A percentile compares a stretch with the other conserved stretches of the same genome.
Evolutionary conservation across 495 filamentous ascomycete species (phyloP).

Genomic region (Apiosordaria backusii): DNA sequence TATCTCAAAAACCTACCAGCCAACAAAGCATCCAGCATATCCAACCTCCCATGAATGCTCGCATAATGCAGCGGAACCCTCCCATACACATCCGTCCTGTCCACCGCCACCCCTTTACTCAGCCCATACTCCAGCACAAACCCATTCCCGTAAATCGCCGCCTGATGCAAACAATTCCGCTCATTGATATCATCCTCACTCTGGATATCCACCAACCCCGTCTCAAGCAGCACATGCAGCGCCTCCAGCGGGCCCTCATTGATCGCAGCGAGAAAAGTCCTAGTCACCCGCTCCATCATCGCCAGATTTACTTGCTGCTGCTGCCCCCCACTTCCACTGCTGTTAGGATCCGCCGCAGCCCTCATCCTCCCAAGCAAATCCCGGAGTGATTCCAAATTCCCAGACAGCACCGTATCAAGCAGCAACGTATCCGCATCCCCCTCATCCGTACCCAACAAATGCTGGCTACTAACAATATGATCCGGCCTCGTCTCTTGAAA

Average conservation of each 20-base stretch:
- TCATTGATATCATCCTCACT: slow-evolving; percentile 97
- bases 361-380: slow-evolving; percentile 52
- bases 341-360: slow-evolving; percentile 37
- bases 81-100: slow-evolving; percentile 84
- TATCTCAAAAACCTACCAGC: slow-evolving; percentile 38
- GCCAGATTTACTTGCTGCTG: slow-evolving; percentile 34
- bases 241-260: slow-evolving; percentile 78
- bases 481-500: slow-evolving; percentile 63
- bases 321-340: slow-evolving; percentile 13
- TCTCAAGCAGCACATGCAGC: slow-evolving; percentile 70
- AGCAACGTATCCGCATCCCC: slow-evolving; percentile 83
- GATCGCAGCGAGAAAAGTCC: slow-evolving; percentile 84
- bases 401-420: slow-evolving; percentile 77
- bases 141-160: slow-evolving; percentile 79
- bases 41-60: slow-evolving; percentile 85
- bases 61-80: slow-evolving; percentile 93
- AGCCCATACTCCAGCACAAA: slow-evolving; percentile 75
- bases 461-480: slow-evolving; percentile 60
- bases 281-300: slow-evolving; percentile 68
- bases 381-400: slow-evolving; percentile 57
- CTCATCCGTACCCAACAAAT: slow-evolving; percentile 67
- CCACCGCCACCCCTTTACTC: slow-evolving; percentile 65
- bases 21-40: slow-evolving; percentile 75
- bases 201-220: slow-evolving; percentile 77
- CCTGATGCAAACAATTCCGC: slow-evolving; percentile 91